Evolutionary conservation across 2,329 filamentous ascomycete genomes (phyloP), one percentile per base, ranked within the genome.

Genomic region (Aspergillus sp.): DNA sequence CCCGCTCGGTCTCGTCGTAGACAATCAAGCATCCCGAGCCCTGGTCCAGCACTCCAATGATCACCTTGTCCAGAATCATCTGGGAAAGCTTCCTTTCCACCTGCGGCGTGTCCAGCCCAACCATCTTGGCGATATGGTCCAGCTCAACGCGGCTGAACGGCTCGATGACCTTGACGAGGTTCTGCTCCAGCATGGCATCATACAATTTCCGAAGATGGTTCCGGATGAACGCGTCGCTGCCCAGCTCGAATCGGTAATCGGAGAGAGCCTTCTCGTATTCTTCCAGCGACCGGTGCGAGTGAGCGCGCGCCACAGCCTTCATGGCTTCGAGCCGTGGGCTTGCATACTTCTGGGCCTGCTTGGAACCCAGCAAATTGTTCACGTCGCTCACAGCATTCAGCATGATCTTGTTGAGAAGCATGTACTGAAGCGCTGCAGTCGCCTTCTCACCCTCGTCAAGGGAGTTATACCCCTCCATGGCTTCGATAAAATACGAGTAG

Each of bases 351-450:
- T 93, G 78, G 24, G 93, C 91, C 62, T 95, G 88, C 74, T 98
- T 98, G 34, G 86, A 93, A 17, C 82, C 78, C 78, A 98, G 86
- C 47, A 98, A 76, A 55, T 82, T 78, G 66, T 89, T 93, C 60
- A 98, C 89, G 61, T 98, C 93, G 68, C 96, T 88, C 45, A 79
- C 86, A 25, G 93, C 73, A 66, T 98, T 98, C 49, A 98, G 74
- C 93, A 98, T 98, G 62, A 98, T 91, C 71, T 98, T 98, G 78
- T 91, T 96, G 22, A 98, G 79, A 34, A 98, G 76, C 91, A 98
- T 98, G 72, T 98, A 98, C 69, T 98, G 91, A 45, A 98, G 71
- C 8, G 91, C 86, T 8, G 89, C 85, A n/a, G 89, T 93, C n/a
- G 93, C 91, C 64, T 88, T 86, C 43, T 73, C 68, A 24, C 79